Conservation (phyloP, 1,284 basidiomycete genomes). For the Leccinum subspadiceum region DNA sequence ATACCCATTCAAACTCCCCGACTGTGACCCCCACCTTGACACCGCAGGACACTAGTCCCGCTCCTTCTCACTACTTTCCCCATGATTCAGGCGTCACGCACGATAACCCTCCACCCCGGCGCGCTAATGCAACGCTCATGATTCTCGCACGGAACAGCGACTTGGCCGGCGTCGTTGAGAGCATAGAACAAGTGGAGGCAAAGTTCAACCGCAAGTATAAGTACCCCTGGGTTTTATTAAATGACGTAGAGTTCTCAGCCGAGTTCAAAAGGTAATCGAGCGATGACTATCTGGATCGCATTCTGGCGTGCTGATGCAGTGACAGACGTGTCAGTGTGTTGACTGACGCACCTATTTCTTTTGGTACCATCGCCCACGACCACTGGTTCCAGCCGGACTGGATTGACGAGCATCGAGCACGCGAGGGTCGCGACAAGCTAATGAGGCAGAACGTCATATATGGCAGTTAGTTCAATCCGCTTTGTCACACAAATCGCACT, state of each 20-base stretch:
- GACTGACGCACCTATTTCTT: constrained; percentile 55
- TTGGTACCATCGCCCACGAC: constrained; percentile 69
- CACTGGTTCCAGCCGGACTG: constrained; percentile 83
- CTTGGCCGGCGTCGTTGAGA: constrained; percentile 52
- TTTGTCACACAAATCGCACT: neutral
- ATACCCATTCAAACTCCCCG: neutral
- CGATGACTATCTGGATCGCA: neutral
- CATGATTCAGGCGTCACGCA: constrained; percentile 1
- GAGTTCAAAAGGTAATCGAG: constrained; percentile 59
- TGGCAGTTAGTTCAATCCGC: constrained; percentile 42
- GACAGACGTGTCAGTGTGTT: constrained; percentile 56
- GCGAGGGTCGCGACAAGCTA: constrained; percentile 59
- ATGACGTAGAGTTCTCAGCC: constrained; percentile 67
- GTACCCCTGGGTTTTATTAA: constrained; percentile 74
- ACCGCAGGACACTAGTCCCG: constrained; percentile 1
- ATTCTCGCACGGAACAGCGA: constrained; percentile 39
- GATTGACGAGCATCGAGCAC: constrained; percentile 73
- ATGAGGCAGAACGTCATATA: constrained; percentile 67
- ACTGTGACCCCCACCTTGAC: neutral
- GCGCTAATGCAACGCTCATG: constrained; percentile 34
- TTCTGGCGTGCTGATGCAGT: constrained; percentile 14
- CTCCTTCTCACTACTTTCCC: constrained; percentile 8
- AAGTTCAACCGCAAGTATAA: constrained; percentile 62
- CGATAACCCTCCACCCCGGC: constrained; percentile 7
- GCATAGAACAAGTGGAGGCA: constrained; percentile 54